phyloP scores from a whole-genome alignment of 805 yeast genomes.

The Grigorovia jiainica region DNA sequence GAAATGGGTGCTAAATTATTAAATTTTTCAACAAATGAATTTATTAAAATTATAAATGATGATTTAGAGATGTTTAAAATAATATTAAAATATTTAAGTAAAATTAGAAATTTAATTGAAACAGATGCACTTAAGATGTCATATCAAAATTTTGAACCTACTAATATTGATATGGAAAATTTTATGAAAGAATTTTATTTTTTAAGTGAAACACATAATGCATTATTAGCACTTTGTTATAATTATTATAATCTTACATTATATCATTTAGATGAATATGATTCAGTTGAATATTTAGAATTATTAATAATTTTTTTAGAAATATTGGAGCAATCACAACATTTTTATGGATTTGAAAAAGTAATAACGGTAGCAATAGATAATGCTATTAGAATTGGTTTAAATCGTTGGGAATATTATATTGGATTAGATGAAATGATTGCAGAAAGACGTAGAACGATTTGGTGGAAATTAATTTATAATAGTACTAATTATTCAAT shows the following conservation, averaged over 20 bases:
- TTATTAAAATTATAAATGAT: constrained; percentile 8
- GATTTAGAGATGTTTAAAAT: constrained; percentile 16
- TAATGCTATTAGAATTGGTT: constrained; percentile 19
- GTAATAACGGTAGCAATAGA: constrained; percentile 18
- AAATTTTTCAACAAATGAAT: constrained; percentile 4
- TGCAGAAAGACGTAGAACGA: constrained; percentile 21
- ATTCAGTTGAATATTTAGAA: constrained; percentile 18
- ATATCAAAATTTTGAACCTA: not conserved
- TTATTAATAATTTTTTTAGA: constrained; percentile 19
- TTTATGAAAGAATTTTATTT: constrained; percentile 7
- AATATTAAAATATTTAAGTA: constrained; percentile 4
- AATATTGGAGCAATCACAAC: constrained; percentile 22
- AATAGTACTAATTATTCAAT: constrained; percentile 14
- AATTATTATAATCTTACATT: constrained; percentile 18
- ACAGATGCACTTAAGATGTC: constrained; percentile 7
- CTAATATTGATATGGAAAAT: not conserved
- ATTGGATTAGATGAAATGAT: constrained; percentile 22
- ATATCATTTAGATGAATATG: constrained; percentile 13
- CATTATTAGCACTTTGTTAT: constrained; percentile 18
- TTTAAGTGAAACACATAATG: constrained; percentile 15
- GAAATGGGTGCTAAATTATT: constrained; percentile 13
- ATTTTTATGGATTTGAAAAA: constrained; percentile 18
- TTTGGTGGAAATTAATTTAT: constrained; percentile 25
- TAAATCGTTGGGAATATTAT: constrained; percentile 28
- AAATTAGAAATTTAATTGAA: constrained; percentile 13